A percentile compares a stretch with the other conserved stretches of the same genome.
phyloP scores from a whole-genome alignment of 352 stramenopile species.

The Thalassiosira hispida region DNA sequence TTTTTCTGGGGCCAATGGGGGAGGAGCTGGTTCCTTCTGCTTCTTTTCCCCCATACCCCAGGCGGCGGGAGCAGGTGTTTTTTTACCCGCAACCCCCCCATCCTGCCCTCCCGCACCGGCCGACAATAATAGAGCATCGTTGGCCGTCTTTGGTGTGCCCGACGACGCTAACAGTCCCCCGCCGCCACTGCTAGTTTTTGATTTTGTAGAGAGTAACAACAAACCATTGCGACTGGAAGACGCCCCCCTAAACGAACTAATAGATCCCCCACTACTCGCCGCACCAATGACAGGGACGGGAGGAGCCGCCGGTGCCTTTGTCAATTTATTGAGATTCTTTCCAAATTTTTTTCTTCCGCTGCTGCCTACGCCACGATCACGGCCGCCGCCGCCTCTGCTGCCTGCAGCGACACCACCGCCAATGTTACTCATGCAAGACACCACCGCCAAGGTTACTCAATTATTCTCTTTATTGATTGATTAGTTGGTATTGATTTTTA shows the following conservation, averaged over 20 bases:
- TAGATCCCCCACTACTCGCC: conserved; percentile 21
- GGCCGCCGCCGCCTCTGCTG: conserved; percentile 20
- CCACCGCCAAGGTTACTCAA: background rate
- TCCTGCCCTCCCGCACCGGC: conserved; percentile 26
- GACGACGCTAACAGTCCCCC: conserved; percentile 4
- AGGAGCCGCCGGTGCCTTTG: conserved; percentile 56
- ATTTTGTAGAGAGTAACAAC: conserved; percentile 78
- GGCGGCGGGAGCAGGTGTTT: conserved; percentile 21
- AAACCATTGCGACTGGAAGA: conserved; percentile 73
- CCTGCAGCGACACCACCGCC: conserved; percentile 32
- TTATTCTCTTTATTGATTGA: too few species aligned
- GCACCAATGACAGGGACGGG: conserved; percentile 35
- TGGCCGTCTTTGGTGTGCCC: conserved; percentile 37
- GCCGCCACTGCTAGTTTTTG: conserved; percentile 27
- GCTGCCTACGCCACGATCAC: conserved; percentile 8
- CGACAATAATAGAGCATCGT: conserved; percentile 49
- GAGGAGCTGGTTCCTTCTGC: conserved; percentile 8
- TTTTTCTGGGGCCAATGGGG: background rate
- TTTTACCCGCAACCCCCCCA: conserved; percentile 19
- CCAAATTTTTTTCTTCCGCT: conserved; percentile 72
- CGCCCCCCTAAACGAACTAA: conserved; percentile 37
- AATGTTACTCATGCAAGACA: conserved; percentile 38
- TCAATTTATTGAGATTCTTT: conserved; percentile 85
- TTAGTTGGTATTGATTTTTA: too few species aligned
- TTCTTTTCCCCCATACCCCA: conserved; percentile 52